Percentiles rank a stretch among this genome's conserved stretches.
phyloP scores from a whole-genome alignment of 441 rosid genomes.

The Erodium trifolium region DNA sequence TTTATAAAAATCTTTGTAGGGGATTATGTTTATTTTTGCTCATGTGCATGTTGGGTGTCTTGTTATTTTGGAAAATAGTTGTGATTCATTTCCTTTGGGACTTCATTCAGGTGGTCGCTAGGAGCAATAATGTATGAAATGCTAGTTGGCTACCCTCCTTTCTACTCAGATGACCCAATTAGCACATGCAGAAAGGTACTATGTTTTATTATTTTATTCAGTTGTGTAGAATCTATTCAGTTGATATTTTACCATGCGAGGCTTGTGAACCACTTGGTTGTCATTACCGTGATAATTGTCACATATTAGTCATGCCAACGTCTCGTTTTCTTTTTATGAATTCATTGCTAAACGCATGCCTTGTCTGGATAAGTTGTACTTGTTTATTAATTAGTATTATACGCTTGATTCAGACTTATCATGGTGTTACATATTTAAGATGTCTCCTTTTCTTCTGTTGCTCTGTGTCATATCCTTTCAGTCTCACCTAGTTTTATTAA shows the following conservation, averaged over 20 bases:
- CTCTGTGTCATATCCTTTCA: constrained; percentile 4
- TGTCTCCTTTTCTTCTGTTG: background rate
- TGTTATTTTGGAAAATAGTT: background rate
- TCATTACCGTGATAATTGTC: background rate
- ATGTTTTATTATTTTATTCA: constrained; percentile 3
- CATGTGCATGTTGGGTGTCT: background rate
- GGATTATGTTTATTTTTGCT: constrained; percentile 7
- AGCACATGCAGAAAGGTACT: constrained; percentile 83
- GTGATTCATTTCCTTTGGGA: constrained; percentile 18
- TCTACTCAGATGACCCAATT: constrained; percentile 89
- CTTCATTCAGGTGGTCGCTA: constrained; percentile 80
- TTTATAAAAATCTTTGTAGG: constrained; percentile 15
- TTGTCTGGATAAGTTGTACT: background rate
- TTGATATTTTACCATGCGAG: constrained; percentile 6
- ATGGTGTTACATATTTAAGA: background rate
- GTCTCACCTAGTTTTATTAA: background rate
- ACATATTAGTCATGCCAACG: background rate
- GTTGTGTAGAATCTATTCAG: constrained; percentile 12
- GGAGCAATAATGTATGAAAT: constrained; percentile 98
- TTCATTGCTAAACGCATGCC: constrained; percentile 5
- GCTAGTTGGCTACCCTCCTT: constrained; percentile 97
- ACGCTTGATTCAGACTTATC: too few species aligned
- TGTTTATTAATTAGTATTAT: too few species aligned
- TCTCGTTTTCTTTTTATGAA: background rate
- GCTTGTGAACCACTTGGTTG: background rate